These are phyloP conservation scores for Claviceps purpurea DNA, from an alignment of 2,329 filamentous ascomycete genomes.

Conservation along the genomic window DNA sequence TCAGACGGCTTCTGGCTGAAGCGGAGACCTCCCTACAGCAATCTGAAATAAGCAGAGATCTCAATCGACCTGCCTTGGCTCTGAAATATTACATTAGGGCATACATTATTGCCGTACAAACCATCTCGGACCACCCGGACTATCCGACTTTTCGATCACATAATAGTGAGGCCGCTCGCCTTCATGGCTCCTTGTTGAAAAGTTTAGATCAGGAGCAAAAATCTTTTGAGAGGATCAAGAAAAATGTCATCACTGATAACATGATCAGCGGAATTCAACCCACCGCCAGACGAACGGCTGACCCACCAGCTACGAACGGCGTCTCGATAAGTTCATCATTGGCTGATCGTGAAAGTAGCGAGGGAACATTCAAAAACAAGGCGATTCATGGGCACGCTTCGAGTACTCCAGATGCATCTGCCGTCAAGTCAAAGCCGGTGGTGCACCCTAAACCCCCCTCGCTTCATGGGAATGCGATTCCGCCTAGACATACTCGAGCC, in stretches of 20 bases:
- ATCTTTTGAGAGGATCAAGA: constrained; percentile 44
- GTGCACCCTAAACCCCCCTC: constrained; percentile 56
- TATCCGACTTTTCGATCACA: constrained; percentile 47
- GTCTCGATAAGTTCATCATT: not conserved
- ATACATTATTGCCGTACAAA: constrained; percentile 62
- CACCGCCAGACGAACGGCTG: constrained; percentile 10
- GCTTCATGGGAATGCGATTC: constrained; percentile 45
- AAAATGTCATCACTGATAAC: constrained; percentile 50
- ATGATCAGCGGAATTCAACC: constrained; percentile 44
- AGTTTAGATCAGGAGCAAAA: constrained; percentile 34
- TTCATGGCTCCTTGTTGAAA: constrained; percentile 36
- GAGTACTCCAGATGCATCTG: constrained; percentile 9
- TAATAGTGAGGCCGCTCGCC: constrained; percentile 27
- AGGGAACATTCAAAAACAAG: not conserved
- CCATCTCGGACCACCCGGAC: constrained; percentile 64
- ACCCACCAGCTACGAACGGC: constrained; percentile 8
- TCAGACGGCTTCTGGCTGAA: constrained; percentile 38
- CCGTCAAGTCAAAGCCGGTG: constrained; percentile 27
- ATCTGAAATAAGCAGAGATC: constrained; percentile 49
- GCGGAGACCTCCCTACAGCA: constrained; percentile 41
- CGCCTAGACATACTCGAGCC: constrained; percentile 17
- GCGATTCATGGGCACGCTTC: constrained; percentile 6
- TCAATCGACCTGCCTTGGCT: constrained; percentile 57
- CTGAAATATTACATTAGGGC: constrained; percentile 77
- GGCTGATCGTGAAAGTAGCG: not conserved